Percentiles rank a stretch among this genome's conserved stretches.
Evolutionary conservation across 176 grass and related monocot genomes (phyloP).

Genomic region (Secale cereale): DNA sequence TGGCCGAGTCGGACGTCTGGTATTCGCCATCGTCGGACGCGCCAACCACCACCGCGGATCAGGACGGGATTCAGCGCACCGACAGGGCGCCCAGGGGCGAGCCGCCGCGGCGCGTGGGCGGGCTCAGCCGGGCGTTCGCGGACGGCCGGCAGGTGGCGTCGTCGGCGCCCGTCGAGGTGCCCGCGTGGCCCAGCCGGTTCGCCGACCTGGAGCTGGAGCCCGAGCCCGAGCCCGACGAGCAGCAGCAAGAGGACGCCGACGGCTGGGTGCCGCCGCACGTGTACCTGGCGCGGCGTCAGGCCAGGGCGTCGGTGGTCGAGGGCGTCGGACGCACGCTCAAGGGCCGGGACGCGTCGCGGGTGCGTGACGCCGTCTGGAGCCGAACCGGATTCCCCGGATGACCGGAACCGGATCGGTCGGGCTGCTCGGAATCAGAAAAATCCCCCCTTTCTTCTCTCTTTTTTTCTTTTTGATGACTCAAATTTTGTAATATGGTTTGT

Average conservation of each 20-base stretch:
- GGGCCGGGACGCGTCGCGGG: slow-evolving; percentile 81
- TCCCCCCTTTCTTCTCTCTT: not conserved
- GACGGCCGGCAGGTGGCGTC: slow-evolving; percentile 35
- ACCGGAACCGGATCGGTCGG: not conserved
- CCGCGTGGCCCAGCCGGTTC: slow-evolving; percentile 41
- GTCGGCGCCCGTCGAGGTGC: slow-evolving; percentile 72
- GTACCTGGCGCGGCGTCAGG: slow-evolving; percentile 62
- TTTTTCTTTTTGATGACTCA: not conserved
- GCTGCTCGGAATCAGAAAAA: not conserved
- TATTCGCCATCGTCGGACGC: slow-evolving; percentile 15
- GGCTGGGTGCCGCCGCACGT: slow-evolving; percentile 74
- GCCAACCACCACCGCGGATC: not conserved
- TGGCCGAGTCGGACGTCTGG: slow-evolving; percentile 76
- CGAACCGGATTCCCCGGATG: slow-evolving; percentile 82
- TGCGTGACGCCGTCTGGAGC: slow-evolving; percentile 94
- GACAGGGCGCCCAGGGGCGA: not conserved
- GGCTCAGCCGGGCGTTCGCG: slow-evolving; percentile 43
- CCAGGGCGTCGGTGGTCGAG: slow-evolving; percentile 74
- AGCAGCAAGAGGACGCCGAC: not conserved
- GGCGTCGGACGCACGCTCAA: slow-evolving; percentile 87
- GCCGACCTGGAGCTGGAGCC: not conserved
- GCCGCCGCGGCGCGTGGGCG: slow-evolving; percentile 17
- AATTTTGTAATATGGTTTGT: slow-evolving; percentile 15
- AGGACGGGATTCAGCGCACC: not conserved
- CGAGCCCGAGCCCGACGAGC: not conserved